These are phyloP conservation scores for Isabelozyma heimii DNA, from an alignment of 805 yeast species.

Conservation along the genomic window DNA sequence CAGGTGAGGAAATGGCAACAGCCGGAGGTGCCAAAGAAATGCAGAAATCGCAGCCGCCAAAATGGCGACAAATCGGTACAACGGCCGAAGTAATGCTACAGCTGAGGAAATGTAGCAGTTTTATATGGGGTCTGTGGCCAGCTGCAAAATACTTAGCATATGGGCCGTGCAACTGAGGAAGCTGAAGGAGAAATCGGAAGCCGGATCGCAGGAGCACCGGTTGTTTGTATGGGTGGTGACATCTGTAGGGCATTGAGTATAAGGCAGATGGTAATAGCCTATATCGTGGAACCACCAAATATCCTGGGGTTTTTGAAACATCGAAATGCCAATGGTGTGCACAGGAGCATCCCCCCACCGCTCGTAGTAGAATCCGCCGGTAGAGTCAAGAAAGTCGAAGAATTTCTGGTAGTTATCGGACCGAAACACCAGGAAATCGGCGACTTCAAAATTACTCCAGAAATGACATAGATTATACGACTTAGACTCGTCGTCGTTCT, in stretches of 20 bases:
- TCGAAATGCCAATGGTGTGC: slow-evolving; percentile 74
- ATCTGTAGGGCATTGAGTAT: slow-evolving; percentile 55
- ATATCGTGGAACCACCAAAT: slow-evolving; percentile 71
- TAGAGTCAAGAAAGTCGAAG: slow-evolving; percentile 58
- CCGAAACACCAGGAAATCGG: slow-evolving; percentile 68
- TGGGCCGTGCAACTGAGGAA: slow-evolving; percentile 20
- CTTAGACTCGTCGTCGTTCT: slow-evolving; percentile 11
- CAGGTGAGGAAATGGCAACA: no score
- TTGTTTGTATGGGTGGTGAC: slow-evolving; percentile 18
- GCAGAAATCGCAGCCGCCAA: no score
- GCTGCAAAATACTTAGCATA: slow-evolving; percentile 6
- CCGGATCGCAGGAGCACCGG: slow-evolving; percentile 38
- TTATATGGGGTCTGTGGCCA: neutral
- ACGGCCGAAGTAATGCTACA: no score
- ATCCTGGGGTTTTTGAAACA: slow-evolving; percentile 54
- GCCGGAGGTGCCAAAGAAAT: no score
- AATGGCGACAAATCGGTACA: no score
- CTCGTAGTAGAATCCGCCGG: slow-evolving; percentile 82
- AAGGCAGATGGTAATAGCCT: slow-evolving; percentile 75
- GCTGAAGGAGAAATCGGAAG: slow-evolving; percentile 27
- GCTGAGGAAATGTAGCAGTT: no score
- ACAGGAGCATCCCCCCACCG: slow-evolving; percentile 95
- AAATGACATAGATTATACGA: slow-evolving; percentile 74
- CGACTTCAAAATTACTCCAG: slow-evolving; percentile 80
- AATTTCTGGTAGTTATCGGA: slow-evolving; percentile 53